Conservation (phyloP, 495 filamentous ascomycete genomes). For the Achaetomiella virescens region DNA sequence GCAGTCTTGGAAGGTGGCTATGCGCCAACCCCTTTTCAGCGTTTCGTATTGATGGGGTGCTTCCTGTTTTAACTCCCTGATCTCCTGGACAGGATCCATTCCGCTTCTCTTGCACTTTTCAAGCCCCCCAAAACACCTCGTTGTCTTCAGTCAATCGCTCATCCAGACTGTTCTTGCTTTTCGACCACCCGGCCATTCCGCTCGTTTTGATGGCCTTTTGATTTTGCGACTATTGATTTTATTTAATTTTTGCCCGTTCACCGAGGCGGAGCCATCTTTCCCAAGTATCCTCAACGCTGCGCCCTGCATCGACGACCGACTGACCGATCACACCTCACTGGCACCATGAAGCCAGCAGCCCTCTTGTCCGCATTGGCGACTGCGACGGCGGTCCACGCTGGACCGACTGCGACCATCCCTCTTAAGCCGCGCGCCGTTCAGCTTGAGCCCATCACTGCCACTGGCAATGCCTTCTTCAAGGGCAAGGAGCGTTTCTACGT, state of each 20-base stretch:
- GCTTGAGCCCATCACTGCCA: constrained; percentile 37
- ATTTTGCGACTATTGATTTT: constrained; percentile 5
- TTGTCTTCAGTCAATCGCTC: constrained; percentile 20
- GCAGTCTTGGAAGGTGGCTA: constrained; percentile 23
- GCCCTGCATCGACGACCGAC: not conserved
- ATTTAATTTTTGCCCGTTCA: not conserved
- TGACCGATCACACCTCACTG: not conserved
- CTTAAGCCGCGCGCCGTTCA: constrained; percentile 47
- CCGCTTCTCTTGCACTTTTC: not conserved
- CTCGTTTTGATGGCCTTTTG: constrained; percentile 28
- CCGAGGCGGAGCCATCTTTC: no score
- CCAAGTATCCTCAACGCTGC: not conserved
- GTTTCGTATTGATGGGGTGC: constrained; percentile 9
- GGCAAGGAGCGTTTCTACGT: constrained; percentile 84
- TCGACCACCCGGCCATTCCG: constrained; percentile 14
- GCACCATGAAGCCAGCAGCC: constrained; percentile 51
- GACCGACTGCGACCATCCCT: constrained; percentile 47
- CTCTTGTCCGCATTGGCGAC: constrained; percentile 48
- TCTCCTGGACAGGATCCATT: not conserved
- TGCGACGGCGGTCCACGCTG: constrained; percentile 48
- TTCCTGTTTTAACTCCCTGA: constrained; percentile 8
- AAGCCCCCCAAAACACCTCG: constrained; percentile 4
- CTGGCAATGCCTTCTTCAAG: constrained; percentile 71
- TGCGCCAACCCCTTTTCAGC: constrained; percentile 17
- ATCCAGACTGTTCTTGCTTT: constrained; percentile 3